Base-by-base conservation (phyloP, 768 basidiomycete genomes). In the Tylopilus plumbeoviolaceoides region DNA sequence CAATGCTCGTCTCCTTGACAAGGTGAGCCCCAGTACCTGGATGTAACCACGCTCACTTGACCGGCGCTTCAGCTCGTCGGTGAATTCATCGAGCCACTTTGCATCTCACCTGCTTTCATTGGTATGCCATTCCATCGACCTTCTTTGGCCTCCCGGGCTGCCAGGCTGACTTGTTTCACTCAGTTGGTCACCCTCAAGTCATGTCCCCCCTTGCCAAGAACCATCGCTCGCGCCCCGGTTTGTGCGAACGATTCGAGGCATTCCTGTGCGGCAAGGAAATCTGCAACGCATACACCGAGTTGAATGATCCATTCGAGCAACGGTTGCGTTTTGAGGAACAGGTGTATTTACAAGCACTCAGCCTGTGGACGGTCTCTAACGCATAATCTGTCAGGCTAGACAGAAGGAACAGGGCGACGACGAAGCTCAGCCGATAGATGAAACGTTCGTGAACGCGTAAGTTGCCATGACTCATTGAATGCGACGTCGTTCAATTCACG, bases 131-230 rank as follows among this genome's bases (percentile, higher is more conserved):
- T 20, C 30, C 25, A 7, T 4, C 20, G 18, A 1, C 15, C 23
- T 21, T n/a, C n/a, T 7, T 2, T 10, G n/a, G 11, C 6, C 55
- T 2, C 3, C 27, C 21, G 15, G 17, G 28, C 51, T 60, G 31
- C 27, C 21, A 17, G 17, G 28, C 51, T 60, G 31, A 65, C 25
- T 17, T 1, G 15, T 41, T 47, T 21, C 17, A 28, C 51, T 9
- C 59, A 88, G 94, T 95, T 57, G 97, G 97, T 28, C 97, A 98
- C 73, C 97, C 97, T 15, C 95, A 98, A 76, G 92, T 98, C 59
- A 99, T 99, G 97, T 98, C 95, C 0, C 97, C 97, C 3, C 85
- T 99, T 33, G 97, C 97, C 70, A 99, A 99, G 77, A 91, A 89
- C 82, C 95, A 98, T 71, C 91, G 97, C 58, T 91, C 90, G n/a